Conservation (phyloP, 768 basidiomycete genomes). For the Tremella yokohamensis region DNA sequence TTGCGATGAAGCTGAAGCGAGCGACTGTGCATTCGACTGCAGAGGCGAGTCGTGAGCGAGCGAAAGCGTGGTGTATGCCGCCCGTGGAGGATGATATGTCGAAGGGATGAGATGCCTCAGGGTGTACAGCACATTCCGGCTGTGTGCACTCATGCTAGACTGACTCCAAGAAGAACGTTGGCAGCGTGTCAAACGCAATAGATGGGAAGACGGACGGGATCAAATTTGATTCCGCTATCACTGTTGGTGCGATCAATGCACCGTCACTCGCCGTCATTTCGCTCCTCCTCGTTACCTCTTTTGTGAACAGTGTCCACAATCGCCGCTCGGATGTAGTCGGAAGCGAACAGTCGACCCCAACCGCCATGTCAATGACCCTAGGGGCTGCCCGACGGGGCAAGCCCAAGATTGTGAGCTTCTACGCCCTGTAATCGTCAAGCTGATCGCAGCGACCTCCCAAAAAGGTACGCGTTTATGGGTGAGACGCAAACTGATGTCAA, state of each 20-base stretch:
- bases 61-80: not conserved
- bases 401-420: constrained; percentile 32
- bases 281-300: too few species aligned
- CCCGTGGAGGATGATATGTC: not conserved
- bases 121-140: constrained; percentile 17
- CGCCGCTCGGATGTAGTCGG: too few species aligned
- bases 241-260: too few species aligned
- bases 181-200: not conserved
- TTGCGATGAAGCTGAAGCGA: not conserved
- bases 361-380: constrained; percentile 36
- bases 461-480: constrained; percentile 21
- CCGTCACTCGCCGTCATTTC: too few species aligned
- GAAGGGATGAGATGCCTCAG: constrained; percentile 13
- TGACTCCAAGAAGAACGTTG: too few species aligned
- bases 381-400: constrained; percentile 37
- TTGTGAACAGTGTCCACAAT: too few species aligned
- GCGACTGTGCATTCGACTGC: not conserved
- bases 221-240: not conserved
- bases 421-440: not conserved
- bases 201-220: too few species aligned
- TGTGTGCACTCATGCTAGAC: constrained; percentile 3
- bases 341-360: too few species aligned
- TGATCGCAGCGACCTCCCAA: constrained; percentile 37
- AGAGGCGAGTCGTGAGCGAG: not conserved
- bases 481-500: constrained; percentile 8